phyloP scores from a whole-genome alignment of 106 monocot species.

The Triglochin maritima region DNA sequence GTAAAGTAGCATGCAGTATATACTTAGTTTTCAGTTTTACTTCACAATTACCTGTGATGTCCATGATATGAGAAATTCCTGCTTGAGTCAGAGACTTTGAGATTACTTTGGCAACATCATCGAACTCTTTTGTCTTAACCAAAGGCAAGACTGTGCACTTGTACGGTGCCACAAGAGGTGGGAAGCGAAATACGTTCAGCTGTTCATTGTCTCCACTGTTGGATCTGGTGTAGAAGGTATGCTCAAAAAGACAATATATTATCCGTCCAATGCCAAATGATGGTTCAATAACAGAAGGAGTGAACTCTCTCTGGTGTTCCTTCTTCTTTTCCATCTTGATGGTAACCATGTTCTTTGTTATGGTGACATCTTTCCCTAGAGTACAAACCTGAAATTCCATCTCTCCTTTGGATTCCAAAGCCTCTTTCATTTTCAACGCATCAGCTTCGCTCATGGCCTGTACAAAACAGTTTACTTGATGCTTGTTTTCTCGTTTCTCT shows the following conservation, averaged over 20 bases:
- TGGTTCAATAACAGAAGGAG: conserved; percentile 94
- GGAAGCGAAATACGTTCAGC: conserved; percentile 83
- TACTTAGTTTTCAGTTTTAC: too few species aligned
- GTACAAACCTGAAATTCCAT: conserved; percentile 71
- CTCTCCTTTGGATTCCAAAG: conserved; percentile 85
- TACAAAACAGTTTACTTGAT: background rate
- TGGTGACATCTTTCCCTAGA: conserved; percentile 57
- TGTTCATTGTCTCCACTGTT: conserved; percentile 73
- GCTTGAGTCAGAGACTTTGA: conserved; percentile 51
- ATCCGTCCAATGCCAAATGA: conserved; percentile 98
- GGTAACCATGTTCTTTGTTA: conserved; percentile 86
- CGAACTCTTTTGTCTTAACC: conserved; percentile 68
- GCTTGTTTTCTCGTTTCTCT: too few species aligned
- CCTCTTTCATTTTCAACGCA: conserved; percentile 62
- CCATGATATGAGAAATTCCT: conserved; percentile 87
- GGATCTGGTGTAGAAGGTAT: conserved; percentile 73
- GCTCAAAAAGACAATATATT: conserved; percentile 93
- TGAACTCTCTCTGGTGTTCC: conserved; percentile 90
- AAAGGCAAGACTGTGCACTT: conserved; percentile 97
- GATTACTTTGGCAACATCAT: conserved; percentile 70
- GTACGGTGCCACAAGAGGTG: conserved; percentile 77
- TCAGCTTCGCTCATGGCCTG: conserved; percentile 49
- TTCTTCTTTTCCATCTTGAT: conserved; percentile 78
- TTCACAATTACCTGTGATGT: conserved; percentile 64
- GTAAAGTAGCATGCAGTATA: too few species aligned